These are phyloP conservation scores for Teratosphaeria destructans DNA, from an alignment of 2,329 filamentous ascomycete species.

Conservation along the genomic window DNA sequence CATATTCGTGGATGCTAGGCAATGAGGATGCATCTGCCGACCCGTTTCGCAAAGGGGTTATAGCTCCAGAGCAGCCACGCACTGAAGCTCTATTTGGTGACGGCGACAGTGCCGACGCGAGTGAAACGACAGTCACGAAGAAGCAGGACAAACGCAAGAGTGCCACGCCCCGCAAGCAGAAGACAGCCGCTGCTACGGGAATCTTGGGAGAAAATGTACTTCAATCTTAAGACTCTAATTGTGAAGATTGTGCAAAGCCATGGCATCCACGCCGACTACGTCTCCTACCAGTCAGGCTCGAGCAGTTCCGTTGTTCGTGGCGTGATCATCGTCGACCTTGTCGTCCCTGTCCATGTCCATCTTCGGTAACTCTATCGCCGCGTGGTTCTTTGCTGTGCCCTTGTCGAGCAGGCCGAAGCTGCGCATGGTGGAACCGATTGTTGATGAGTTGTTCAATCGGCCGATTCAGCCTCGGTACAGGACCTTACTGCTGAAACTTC, in stretches of 20 bases:
- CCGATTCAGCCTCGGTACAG: background rate
- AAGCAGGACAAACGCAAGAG: background rate
- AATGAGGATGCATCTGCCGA: constrained; percentile 3
- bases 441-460: background rate
- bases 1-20: constrained; percentile 68
- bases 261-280: background rate
- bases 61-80: background rate
- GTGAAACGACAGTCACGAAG: background rate
- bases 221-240: background rate
- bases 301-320: background rate
- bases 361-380: background rate
- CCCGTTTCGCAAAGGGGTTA: background rate
- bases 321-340: background rate
- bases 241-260: background rate
- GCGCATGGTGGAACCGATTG: background rate
- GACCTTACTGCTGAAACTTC: background rate
- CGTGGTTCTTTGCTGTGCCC: background rate
- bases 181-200: background rate
- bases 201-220: background rate
- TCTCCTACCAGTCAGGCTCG: background rate
- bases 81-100: background rate
- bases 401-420: background rate
- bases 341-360: background rate
- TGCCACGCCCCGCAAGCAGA: background rate
- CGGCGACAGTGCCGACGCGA: background rate